phyloP scores from a whole-genome alignment of 164 flowering plant genomes.

The Litsea cubeba region DNA sequence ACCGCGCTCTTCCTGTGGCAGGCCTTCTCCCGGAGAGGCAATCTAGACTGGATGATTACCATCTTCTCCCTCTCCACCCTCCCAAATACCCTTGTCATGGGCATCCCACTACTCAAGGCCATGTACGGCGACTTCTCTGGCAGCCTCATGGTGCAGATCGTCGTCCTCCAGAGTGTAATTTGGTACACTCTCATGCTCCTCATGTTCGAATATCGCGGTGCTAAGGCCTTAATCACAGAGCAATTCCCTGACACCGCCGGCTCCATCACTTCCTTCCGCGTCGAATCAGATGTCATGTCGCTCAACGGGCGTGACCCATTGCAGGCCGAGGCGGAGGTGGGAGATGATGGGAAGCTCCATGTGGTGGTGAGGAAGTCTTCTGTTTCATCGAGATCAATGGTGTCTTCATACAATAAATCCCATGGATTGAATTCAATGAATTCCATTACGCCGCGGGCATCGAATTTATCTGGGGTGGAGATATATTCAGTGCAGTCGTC shows the following conservation, averaged over 20 bases:
- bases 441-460: constrained; percentile 67
- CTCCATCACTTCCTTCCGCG: constrained; percentile 73
- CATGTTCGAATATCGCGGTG: constrained; percentile 87
- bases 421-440: constrained; percentile 31
- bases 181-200: constrained; percentile 93
- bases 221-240: constrained; percentile 66
- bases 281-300: constrained; percentile 82
- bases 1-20: constrained; percentile 73
- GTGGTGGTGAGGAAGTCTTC: constrained; percentile 53
- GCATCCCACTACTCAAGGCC: constrained; percentile 79
- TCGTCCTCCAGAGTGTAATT: constrained; percentile 75
- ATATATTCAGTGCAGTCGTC: constrained; percentile 87
- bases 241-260: constrained; percentile 90
- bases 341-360: constrained; percentile 80
- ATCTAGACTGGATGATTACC: constrained; percentile 83
- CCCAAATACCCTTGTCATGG: constrained; percentile 96
- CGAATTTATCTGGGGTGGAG: constrained; percentile 83
- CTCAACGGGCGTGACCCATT: constrained; percentile 74
- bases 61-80: constrained; percentile 86
- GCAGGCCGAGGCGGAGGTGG: constrained; percentile 71
- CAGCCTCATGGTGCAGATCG: constrained; percentile 80
- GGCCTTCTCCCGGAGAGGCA: constrained; percentile 36
- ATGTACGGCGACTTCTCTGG: constrained; percentile 90
- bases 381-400: constrained; percentile 33
- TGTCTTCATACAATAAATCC: constrained; percentile 38